phyloP scores from a whole-genome alignment of 768 basidiomycete species.

The Coprinopsis cinerea region DNA sequence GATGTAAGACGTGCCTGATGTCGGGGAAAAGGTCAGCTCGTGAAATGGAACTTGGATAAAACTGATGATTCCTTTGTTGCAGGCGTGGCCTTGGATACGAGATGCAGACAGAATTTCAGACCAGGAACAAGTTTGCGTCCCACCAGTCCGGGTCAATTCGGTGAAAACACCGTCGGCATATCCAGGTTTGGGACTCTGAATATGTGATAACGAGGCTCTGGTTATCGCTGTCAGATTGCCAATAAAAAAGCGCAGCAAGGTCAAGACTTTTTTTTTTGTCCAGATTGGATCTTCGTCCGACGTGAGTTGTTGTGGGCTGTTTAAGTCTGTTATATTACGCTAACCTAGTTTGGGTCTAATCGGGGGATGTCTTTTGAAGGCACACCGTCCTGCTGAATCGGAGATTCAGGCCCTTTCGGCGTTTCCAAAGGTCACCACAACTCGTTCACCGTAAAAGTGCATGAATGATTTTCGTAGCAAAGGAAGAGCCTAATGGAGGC shows the following conservation, averaged over 20 bases:
- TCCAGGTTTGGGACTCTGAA: no score
- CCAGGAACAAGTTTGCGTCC: no score
- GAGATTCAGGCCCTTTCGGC: slow-evolving; percentile 23
- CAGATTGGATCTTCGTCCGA: slow-evolving; percentile 13
- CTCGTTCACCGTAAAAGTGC: slow-evolving; percentile 19
- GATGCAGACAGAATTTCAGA: background rate
- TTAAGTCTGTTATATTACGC: slow-evolving; percentile 26
- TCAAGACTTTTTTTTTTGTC: background rate
- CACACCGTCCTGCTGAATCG: slow-evolving; percentile 38
- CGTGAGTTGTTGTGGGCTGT: slow-evolving; percentile 28
- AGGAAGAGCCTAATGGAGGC: slow-evolving; percentile 27
- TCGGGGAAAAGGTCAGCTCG: background rate
- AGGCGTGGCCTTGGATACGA: background rate
- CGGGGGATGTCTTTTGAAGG: slow-evolving; percentile 29
- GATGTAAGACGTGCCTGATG: background rate
- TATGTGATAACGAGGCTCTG: background rate
- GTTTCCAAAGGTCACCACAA: slow-evolving; percentile 26
- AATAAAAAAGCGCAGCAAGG: slow-evolving; percentile 9
- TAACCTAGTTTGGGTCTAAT: slow-evolving; percentile 37
- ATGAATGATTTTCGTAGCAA: slow-evolving; percentile 34
- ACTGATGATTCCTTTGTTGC: background rate
- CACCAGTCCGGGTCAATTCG: no score
- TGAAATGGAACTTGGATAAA: background rate
- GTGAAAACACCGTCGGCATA: no score
- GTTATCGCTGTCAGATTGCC: background rate